Evolutionary conservation across 306 rosid species (phyloP), one percentile per base, ranked within the genome.

Genomic region (Rosa multiflora): DNA sequence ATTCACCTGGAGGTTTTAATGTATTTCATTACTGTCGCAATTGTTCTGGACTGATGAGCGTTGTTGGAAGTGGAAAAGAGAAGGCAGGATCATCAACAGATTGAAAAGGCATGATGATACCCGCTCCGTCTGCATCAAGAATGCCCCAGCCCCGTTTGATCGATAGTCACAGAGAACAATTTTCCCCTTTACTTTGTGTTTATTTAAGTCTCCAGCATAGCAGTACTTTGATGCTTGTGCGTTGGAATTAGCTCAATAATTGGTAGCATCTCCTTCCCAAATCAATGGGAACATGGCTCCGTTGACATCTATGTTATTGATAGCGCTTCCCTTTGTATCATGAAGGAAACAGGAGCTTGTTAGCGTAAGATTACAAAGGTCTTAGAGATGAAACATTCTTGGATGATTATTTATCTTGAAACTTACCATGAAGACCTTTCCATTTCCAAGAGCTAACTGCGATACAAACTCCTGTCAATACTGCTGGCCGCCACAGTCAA

Each of bases 261-360:
- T 80, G 67, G 80, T 15, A 58, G 82, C 84, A 68, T 81, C 85
- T 77, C 82, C 85, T 26, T 72, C 82, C 83, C 87, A 74, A 5
- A 78, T 70, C 75, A 84, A 74, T 35, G 3, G 3, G 37, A 32
- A 32, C 37, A 32, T 32, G 37, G 37, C 37, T 32, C 37, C 37
- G 37, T 32, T 1, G 5, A 73, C 58, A 8, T 84, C 68, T 35
- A 74, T 75, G 53, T 13, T 75, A 66, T 82, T 70, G 77, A 77
- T 52, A 0, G 37, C 43, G 23, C 5, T 23, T 29, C 80, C 82
- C 84, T 77, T n/a, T 37, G 20, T 56, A 15, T 46, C 20, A 32
- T 7, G 21, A 73, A n/a, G 37, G 37, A 32, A 32, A 32, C 37
- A 32, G 37, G 21, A 26, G 8, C 64, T 64, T 42, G 53, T 77